These are phyloP conservation scores for Coemansia umbellata DNA, from an alignment of 192 early-diverging fungal genomes.

Conservation along the genomic window DNA sequence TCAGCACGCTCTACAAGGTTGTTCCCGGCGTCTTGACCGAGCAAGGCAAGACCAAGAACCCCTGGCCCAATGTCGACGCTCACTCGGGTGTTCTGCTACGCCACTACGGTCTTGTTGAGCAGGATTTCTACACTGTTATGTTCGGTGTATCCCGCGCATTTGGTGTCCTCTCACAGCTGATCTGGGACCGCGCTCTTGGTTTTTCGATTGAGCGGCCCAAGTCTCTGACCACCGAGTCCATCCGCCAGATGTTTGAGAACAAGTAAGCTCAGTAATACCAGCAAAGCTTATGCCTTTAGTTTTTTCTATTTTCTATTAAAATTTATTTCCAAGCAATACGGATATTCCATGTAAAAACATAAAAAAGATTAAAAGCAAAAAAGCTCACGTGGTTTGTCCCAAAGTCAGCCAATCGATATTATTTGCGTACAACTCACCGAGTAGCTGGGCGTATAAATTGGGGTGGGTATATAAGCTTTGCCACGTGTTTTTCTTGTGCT, in stretches of 20 bases:
- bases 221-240: constrained; percentile 79
- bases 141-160: constrained; percentile 98
- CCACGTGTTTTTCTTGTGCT: background rate
- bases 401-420: background rate
- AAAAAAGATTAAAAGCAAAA: no score
- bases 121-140: constrained; percentile 99
- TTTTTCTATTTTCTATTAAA: background rate
- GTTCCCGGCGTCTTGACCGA: constrained; percentile 92
- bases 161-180: constrained; percentile 90
- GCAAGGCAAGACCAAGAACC: constrained; percentile 99
- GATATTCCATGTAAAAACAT: no score
- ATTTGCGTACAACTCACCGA: background rate
- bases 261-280: constrained; percentile 1
- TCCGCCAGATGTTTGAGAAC: constrained; percentile 83
- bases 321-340: background rate
- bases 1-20: constrained; percentile 95
- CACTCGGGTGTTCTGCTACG: constrained; percentile 97
- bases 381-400: background rate
- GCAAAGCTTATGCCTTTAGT: background rate
- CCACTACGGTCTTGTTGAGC: constrained; percentile 94
- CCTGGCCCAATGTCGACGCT: constrained; percentile 99
- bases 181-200: constrained; percentile 97
- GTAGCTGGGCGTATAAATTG: constrained; percentile 1
- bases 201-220: constrained; percentile 92
- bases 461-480: background rate